Evolutionary conservation across 2,329 filamentous ascomycete species (phyloP).

Genomic region (Colletotrichum tamarilloi): DNA sequence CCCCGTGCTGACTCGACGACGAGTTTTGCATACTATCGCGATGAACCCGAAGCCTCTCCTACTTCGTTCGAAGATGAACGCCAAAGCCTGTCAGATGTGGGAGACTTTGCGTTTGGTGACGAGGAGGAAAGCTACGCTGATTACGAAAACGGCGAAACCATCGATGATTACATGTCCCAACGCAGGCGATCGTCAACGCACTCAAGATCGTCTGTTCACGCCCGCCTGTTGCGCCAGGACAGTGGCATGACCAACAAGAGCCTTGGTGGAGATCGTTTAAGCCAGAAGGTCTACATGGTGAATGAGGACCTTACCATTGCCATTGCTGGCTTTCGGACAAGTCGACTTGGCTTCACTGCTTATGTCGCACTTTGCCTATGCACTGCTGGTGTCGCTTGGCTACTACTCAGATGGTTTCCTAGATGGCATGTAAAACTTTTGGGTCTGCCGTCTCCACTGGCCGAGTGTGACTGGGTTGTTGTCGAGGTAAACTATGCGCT

Average conservation of each 20-base stretch:
- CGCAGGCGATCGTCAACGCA: conserved; percentile 72
- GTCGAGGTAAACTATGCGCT: conserved; percentile 72
- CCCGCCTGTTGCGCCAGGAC: conserved; percentile 76
- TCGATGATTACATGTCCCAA: conserved; percentile 61
- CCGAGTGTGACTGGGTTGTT: conserved; percentile 88
- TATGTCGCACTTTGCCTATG: conserved; percentile 79
- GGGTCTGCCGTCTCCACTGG: conserved; percentile 75
- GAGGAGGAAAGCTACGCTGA: conserved; percentile 52
- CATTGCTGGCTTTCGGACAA: conserved; percentile 90
- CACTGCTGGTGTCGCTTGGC: conserved; percentile 82
- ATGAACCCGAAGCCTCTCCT: conserved; percentile 45
- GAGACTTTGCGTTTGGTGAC: conserved; percentile 52
- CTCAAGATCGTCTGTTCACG: conserved; percentile 67
- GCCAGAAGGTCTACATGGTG: conserved; percentile 91
- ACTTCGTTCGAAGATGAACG: conserved; percentile 41
- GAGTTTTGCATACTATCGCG: conserved; percentile 91
- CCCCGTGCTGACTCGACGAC: conserved; percentile 83
- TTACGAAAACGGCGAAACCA: conserved; percentile 52
- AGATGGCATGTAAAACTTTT: conserved; percentile 83
- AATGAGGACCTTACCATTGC: conserved; percentile 96
- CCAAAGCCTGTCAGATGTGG: conserved; percentile 50
- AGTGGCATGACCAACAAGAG: conserved; percentile 78
- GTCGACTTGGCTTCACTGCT: conserved; percentile 71
- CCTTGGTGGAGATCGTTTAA: conserved; percentile 71
- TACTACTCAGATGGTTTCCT: conserved; percentile 91